Evolutionary conservation across 352 stramenopile genomes (phyloP), one percentile per base, ranked within the genome.

Genomic region (Pythium brassicae): DNA sequence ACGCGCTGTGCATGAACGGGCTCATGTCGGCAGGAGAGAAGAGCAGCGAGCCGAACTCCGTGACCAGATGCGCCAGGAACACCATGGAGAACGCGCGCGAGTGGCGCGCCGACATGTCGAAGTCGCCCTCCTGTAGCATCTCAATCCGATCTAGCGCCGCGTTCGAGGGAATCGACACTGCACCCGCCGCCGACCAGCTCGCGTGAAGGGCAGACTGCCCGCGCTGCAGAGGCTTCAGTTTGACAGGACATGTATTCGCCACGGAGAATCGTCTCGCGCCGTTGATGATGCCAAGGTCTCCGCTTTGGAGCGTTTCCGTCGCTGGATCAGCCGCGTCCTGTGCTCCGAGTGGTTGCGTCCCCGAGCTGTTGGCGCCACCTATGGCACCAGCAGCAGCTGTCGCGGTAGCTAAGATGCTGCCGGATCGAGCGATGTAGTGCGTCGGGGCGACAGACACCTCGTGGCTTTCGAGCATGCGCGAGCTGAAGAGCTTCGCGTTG

Each of bases 11-110:
- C 7, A 76, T 64, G 45, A 87, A 89, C 9, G 69, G 67, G 4
- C 68, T 84, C 63, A 89, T 71, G 43, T 92, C 81, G 12, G 61
- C 66, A 0, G 76, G 78, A 12, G 74, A 74, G 61, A 89, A 92
- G 15, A 92, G 58, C 19, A 92, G 51, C 14, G 72, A 74, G 2
- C 76, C 71, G 32, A 77, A 86, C 44, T 83, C 78, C 0, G 68
- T 69, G 0, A 70, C 52, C 4, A 87, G 37, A n/a, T 87, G 79
- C 6, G 65, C 61, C 1, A 86, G 53, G 15, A 78, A 61, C 25
- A 88, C 60, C 23, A 70, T 49, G 0, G 73, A 61, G 10, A 83
- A 76, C 14, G 54, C 61, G 3, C 68, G 63, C 8, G 65, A 76
- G 59, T 83, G 71, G 26, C 54, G 70, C 26, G 66, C 51, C 3